These are phyloP conservation scores for Purpureocillium lavendulum DNA, from an alignment of 2,329 filamentous ascomycete genomes.

Conservation along the genomic window DNA sequence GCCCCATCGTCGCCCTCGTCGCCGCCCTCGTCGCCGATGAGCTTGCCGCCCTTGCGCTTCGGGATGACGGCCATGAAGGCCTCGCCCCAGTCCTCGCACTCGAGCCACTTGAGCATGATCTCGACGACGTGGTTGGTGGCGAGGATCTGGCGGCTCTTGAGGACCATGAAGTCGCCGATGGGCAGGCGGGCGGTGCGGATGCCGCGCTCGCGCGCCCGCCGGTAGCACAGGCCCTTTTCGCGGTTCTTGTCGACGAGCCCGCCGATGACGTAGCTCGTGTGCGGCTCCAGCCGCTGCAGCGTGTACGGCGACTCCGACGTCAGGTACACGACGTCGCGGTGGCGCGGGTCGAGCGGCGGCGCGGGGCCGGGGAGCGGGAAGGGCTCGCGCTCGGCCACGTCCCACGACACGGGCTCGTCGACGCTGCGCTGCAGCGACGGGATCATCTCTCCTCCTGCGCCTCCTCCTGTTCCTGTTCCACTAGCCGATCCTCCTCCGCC, in stretches of 20 bases:
- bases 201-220: slow-evolving; percentile 62
- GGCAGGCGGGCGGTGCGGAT: slow-evolving; percentile 86
- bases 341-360: slow-evolving; percentile 21
- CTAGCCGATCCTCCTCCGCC: too few species aligned
- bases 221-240: slow-evolving; percentile 90
- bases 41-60: slow-evolving; percentile 72
- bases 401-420: slow-evolving; percentile 19
- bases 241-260: slow-evolving; percentile 94
- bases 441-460: slow-evolving; percentile 38
- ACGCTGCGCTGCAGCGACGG: slow-evolving; percentile 43
- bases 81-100: slow-evolving; percentile 82
- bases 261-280: slow-evolving; percentile 87
- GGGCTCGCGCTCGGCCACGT: slow-evolving; percentile 20
- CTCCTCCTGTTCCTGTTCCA: too few species aligned
- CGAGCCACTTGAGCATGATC: slow-evolving; percentile 92
- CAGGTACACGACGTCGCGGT: slow-evolving; percentile 65
- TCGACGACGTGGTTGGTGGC: slow-evolving; percentile 95
- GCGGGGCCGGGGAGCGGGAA: slow-evolving; percentile 25
- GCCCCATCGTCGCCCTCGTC: slow-evolving; percentile 14
- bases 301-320: slow-evolving; percentile 86
- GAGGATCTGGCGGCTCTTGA: slow-evolving; percentile 78
- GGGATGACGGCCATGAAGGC: slow-evolving; percentile 87
- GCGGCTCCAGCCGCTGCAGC: slow-evolving; percentile 72
- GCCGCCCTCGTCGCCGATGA: slow-evolving; percentile 37
- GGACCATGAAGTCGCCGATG: slow-evolving; percentile 90